Percentiles rank a stretch among this genome's conserved stretches.
These are phyloP conservation scores for Penicillium macrosclerotiorum DNA, from an alignment of 495 filamentous ascomycete genomes.

Conservation along the genomic window DNA sequence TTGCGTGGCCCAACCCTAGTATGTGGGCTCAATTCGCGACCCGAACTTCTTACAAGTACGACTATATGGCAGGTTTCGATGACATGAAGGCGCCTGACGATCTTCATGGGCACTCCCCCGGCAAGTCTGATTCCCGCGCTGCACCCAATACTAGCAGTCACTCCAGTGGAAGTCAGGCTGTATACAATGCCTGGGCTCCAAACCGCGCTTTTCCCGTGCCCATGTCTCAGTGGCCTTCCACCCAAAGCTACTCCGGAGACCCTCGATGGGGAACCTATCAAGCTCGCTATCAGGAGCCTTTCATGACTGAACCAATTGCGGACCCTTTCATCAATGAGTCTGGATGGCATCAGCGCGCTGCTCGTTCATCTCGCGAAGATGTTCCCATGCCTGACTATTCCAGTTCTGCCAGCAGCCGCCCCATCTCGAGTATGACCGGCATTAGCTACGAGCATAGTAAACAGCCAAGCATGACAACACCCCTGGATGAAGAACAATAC, in stretches of 20 bases:
- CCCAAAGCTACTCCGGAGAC: background rate
- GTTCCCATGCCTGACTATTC: constrained; percentile 55
- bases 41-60: constrained; percentile 37
- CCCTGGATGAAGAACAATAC: constrained; percentile 37
- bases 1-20: constrained; percentile 75
- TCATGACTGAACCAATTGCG: constrained; percentile 26
- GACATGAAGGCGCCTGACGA: constrained; percentile 36
- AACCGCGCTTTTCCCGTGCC: constrained; percentile 23
- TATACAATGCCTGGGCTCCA: constrained; percentile 26
- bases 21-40: constrained; percentile 61
- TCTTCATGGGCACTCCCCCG: constrained; percentile 52
- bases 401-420: constrained; percentile 41
- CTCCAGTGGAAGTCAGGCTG: constrained; percentile 14
- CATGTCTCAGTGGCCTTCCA: constrained; percentile 10
- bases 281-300: constrained; percentile 41
- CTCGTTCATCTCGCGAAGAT: constrained; percentile 46
- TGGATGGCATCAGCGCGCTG: constrained; percentile 33
- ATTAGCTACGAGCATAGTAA: constrained; percentile 46
- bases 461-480: constrained; percentile 37
- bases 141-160: constrained; percentile 11
- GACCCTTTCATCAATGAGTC: constrained; percentile 32
- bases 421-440: constrained; percentile 43
- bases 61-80: constrained; percentile 20
- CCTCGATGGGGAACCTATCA: constrained; percentile 10
- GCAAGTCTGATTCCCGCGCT: constrained; percentile 22